A percentile compares a stretch with the other conserved stretches of the same genome.
phyloP scores from a whole-genome alignment of 2,329 filamentous ascomycete genomes.

The Didymella exigua region DNA sequence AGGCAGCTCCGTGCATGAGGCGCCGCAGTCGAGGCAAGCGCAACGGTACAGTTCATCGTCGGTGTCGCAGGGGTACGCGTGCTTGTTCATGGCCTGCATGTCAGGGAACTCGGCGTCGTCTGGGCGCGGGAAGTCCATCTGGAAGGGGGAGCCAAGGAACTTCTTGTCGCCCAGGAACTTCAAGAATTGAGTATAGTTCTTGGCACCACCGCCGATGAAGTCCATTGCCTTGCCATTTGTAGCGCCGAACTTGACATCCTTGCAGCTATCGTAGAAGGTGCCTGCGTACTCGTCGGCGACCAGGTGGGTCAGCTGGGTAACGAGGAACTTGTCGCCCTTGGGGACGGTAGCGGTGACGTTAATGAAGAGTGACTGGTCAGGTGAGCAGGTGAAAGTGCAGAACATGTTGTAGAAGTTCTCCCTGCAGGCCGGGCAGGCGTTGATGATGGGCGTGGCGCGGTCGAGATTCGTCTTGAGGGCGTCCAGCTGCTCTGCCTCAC shows the following conservation, averaged over 20 bases:
- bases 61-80: constrained; percentile 86
- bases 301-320: constrained; percentile 88
- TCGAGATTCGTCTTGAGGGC: constrained; percentile 82
- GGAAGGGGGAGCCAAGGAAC: constrained; percentile 89
- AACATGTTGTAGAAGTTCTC: constrained; percentile 99
- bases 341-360: constrained; percentile 80
- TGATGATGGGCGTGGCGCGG: constrained; percentile 85
- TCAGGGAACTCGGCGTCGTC: constrained; percentile 64
- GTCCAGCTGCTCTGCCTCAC: constrained; percentile 78
- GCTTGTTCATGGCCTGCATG: constrained; percentile 76
- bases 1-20: constrained; percentile 81
- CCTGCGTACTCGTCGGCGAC: constrained; percentile 82
- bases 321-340: constrained; percentile 67
- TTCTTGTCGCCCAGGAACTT: constrained; percentile 95
- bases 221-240: constrained; percentile 94
- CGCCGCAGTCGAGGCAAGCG: constrained; percentile 90
- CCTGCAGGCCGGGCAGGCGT: constrained; percentile 94
- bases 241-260: constrained; percentile 97
- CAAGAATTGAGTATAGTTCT: constrained; percentile 83
- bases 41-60: constrained; percentile 85
- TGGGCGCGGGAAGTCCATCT: constrained; percentile 85
- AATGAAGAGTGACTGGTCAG: constrained; percentile 92
- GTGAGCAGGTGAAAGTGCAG: constrained; percentile 97
- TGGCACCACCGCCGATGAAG: constrained; percentile 92
- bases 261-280: constrained; percentile 95